Base-by-base conservation (phyloP, 495 filamentous ascomycete species). In the Letharia lupina region DNA sequence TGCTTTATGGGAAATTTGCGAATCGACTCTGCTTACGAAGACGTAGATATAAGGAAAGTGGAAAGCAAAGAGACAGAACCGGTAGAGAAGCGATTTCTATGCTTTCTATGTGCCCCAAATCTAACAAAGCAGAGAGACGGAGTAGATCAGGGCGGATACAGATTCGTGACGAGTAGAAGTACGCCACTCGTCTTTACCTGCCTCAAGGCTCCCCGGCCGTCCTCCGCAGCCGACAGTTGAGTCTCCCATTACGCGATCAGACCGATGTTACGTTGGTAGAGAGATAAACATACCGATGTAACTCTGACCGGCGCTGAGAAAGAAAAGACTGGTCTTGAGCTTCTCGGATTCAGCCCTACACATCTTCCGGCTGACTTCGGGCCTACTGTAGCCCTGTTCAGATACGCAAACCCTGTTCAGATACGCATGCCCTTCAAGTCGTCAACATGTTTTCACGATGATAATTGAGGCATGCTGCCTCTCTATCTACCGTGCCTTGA, bases 391-490 rank as follows among this genome's bases (percentile, higher is more conserved):
- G 23, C 23, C 23, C 23, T 28, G 23, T 28, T 28, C 23, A 28
- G 23, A 28, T 28, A 28, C 23, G 23, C 23, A 28, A 28, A 28
- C 23, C 23, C 23, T 28, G 23, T 28, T 28, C 41, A 11, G 9
- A 31, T 13, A 12, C n/a, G 37, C 3, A 31, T 20, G 31, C 15
- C 18, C n/a, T 57, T 20, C 13, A n/a, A 56, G 15, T 16, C 10
- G 18, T 28, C 48, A 57, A 54, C 23, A 63, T 57, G 65, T 40
- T 28, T 35, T 12, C 39, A 44, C 20, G 28, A 39, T 59, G 48
- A 67, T 40, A 8, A 42, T n/a, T 20, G n/a, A 48, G 23, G 42
- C 41, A 63, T 62, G 60, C 60, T 67, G 35, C 48, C 37, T n/a
- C 39, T 47, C 63, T 47, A 15, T 18, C 37, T 41, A 47, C 61